Base-by-base conservation (phyloP, 2,329 filamentous ascomycete species). In the Aureobasidium zeae region DNA sequence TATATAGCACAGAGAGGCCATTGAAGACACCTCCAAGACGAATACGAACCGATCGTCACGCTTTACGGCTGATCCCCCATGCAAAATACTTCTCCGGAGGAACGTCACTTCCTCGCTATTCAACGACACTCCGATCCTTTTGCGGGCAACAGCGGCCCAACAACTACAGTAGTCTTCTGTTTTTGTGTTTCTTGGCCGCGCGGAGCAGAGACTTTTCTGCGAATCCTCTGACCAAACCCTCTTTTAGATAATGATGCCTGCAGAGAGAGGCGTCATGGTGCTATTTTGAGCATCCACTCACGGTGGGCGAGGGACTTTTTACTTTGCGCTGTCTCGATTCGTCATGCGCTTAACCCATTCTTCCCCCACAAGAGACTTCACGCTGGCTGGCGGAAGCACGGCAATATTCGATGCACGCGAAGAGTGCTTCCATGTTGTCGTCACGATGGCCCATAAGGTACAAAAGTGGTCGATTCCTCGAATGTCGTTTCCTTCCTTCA, bases 271-370 rank as follows among this genome's bases (percentile, higher is more conserved):
- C 39, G 39, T 43, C 39, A 43, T 43, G 39, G 21, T 43, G 5
- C 39, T 43, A 43, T 43, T 43, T 43, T 43, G 29, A 24, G 39
- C 6, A 5, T 6, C 13, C 39, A 26, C 34, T 15, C 39, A 28
- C n/a, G n/a, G n/a, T 16, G 11, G 31, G 16, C 39, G 16, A 34
- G 12, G 21, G 26, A 16, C 21, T n/a, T 4, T 16, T 33, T 24
- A 9, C 29, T 42, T 42, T 33, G 30, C 38, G 26, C 38, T 29
- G 19, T 36, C 33, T 36, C 16, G 31, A 12, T 33, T 21, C 17
- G 31, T 32, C 37, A 41, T 41, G 37, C 39, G 29, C 33, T 30
- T 43, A 43, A 34, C 39, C 39, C 39, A 43, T 43, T 16, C 12
- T 34, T 34, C 28, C 39, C 39, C 39, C 39, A 43, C 39, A 43